Percentiles rank a stretch among this genome's conserved stretches.
Evolutionary conservation across 2,329 filamentous ascomycete genomes (phyloP).

Genomic region (Chaetomium sp.): DNA sequence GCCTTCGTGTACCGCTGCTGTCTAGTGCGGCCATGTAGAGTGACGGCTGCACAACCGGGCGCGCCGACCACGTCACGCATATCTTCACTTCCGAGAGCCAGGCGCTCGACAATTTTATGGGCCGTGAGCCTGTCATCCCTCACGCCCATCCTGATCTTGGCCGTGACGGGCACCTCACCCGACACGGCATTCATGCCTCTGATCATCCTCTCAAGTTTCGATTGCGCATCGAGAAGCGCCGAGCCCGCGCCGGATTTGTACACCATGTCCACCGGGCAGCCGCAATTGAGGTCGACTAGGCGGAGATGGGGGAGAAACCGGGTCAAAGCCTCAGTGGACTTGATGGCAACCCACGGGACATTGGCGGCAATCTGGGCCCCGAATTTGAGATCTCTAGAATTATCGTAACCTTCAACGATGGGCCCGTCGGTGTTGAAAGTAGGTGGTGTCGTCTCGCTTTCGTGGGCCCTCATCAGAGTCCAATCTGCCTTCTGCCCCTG

Average conservation of each 20-base stretch:
- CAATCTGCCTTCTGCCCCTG: constrained; percentile 90
- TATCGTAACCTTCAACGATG: constrained; percentile 71
- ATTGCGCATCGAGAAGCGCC: constrained; percentile 78
- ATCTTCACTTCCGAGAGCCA: constrained; percentile 74
- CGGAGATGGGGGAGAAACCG: constrained; percentile 74
- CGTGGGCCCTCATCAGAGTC: constrained; percentile 89
- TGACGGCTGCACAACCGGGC: constrained; percentile 88
- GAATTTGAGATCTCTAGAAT: constrained; percentile 76
- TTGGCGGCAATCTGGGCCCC: constrained; percentile 89
- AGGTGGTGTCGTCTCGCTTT: constrained; percentile 70
- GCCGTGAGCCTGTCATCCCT: constrained; percentile 74
- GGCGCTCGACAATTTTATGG: constrained; percentile 70
- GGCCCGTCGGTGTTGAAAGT: constrained; percentile 49
- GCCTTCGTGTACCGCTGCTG: constrained; percentile 89
- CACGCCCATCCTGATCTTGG: constrained; percentile 91
- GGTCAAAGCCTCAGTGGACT: constrained; percentile 76
- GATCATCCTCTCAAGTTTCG: constrained; percentile 89
- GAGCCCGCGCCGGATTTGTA: constrained; percentile 85
- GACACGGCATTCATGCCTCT: constrained; percentile 94
- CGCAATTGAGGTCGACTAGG: constrained; percentile 92
- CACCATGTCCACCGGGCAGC: constrained; percentile 92
- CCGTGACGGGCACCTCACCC: constrained; percentile 82
- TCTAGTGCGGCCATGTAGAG: constrained; percentile 84
- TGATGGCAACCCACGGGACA: constrained; percentile 84
- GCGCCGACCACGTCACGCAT: constrained; percentile 63